Base-by-base conservation (phyloP, 176 grass and related monocot genomes). In the Musa troglodytarum region DNA sequence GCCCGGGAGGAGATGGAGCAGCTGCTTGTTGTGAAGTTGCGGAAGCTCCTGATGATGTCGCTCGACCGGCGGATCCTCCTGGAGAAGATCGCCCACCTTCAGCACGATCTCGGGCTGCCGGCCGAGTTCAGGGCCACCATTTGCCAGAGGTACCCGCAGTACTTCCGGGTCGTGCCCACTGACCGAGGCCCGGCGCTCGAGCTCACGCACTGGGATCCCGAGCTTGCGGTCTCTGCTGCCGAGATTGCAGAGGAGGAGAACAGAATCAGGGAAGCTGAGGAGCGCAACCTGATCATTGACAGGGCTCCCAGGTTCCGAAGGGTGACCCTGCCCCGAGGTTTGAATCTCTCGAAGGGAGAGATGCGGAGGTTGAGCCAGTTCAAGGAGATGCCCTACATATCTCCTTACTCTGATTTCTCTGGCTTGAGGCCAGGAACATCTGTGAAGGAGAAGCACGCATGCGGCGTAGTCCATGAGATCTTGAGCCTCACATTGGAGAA, bases 1-100 rank as follows among this genome's bases (percentile, higher is more conserved):
- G 72, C 84, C 72, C 85, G 81, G 82, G 91, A 99, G 69, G 78
- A 99, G 81, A 91, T 92, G 82, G 90, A 99, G 83, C 83, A 82
- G 56, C 74, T 84, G 28, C 87, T 81, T 57, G 74, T 94, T 55
- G 50, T 84, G 65, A 99, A 99, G 86, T 84, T 99, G 34, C 71
- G 90, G 74, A 99, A 99, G 79, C 81, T 98, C 11, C 88, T 99
- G 71, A 98, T 98, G 95, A 94, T 98, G 90, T 87, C 90, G 13
- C 82, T 81, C 53, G 75, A 94, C 34, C 78, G 53, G 54, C 82
- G 90, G 68, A 87, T 98, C 50, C 86, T 91, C 56, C 82, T 98
- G 22, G 90, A 89, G 82, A 87, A 91, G 85, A 87, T 98, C 63
- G 86, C 95, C 6, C 95, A 98, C 81, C 83, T 98, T 74, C 93